Base-by-base conservation (phyloP, 495 filamentous ascomycete genomes). In the Hypoxylon lienhwacheense region DNA sequence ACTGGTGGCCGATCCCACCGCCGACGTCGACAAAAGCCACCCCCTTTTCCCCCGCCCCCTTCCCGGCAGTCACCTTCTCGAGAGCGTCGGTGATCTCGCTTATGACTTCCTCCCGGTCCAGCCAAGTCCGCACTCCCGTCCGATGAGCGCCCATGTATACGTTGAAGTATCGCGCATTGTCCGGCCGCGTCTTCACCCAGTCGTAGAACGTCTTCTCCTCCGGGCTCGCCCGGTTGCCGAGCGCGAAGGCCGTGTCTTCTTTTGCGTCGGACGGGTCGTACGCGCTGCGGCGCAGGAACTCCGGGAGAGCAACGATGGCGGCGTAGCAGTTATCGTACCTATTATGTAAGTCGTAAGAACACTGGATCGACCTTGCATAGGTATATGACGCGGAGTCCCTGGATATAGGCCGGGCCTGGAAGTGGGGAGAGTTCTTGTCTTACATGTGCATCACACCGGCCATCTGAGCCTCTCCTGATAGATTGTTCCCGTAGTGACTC, bases 1-100 rank as follows among this genome's bases (percentile, higher is more conserved):
- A 71, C 35, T 83, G 77, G 17, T 84, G 76, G n/a, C 81, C 81
- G 21, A 74, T 65, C 1, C 75, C 69, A 28, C 82, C 78, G 6
- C 80, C 80, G 0, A 84, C 65, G 46, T 85, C 77, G 10, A 85
- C 77, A 22, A 80, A 70, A 25, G 81, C 20, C 2, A 57, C 34
- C 8, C 34, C 34, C 8, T 62, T 46, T 19, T 35, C 45, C 19
- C 49, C 48, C 0, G 17, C 41, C 0, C 17, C 39, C 20, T 37
- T 52, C 15, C 41, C 44, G 10, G 43, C 44, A 17, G 52, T 43
- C 7, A 61, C 51, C 7, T 55, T 55, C 24, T 43, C 17, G 5
- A 61, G 44, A 1, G 58, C 47, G 21, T 47, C 42, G 1, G 39
- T 44, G 14, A 61, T 61, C 15, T 55, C 58, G 3, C 33, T 34